These are phyloP conservation scores for Botrytis fragariae DNA, from an alignment of 2,329 filamentous ascomycete species.

Conservation along the genomic window DNA sequence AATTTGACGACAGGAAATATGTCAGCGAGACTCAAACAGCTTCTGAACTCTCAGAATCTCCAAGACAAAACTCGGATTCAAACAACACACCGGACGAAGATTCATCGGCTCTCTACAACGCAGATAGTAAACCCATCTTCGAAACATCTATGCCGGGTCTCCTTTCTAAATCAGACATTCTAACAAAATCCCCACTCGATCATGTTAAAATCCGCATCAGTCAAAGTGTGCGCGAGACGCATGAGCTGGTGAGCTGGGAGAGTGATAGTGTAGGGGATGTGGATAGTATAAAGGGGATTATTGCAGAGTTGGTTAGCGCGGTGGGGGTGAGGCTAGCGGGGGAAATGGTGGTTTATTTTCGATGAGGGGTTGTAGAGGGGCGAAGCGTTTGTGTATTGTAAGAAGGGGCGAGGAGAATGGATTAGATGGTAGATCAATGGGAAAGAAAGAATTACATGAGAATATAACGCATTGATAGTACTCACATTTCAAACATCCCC, in stretches of 20 bases:
- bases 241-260: slow-evolving; percentile 54
- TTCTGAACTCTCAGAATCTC: not conserved
- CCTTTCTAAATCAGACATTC: slow-evolving; percentile 53
- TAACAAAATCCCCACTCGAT: slow-evolving; percentile 53
- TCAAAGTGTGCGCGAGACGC: slow-evolving; percentile 28
- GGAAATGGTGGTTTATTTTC: slow-evolving; percentile 2
- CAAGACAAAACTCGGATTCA: slow-evolving; percentile 2
- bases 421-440: not conserved
- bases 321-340: slow-evolving; percentile 58
- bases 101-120: slow-evolving; percentile 25
- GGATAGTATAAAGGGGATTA: slow-evolving; percentile 55
- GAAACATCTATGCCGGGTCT: slow-evolving; percentile 64
- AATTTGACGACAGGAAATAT: slow-evolving; percentile 36
- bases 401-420: accelerated
- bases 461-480: not conserved
- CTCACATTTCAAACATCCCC: not conserved
- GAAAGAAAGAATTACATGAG: not conserved
- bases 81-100: not conserved
- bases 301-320: slow-evolving; percentile 66
- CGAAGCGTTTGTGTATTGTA: not conserved
- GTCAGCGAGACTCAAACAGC: slow-evolving; percentile 23
- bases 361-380: not conserved
- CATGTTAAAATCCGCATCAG: slow-evolving; percentile 53
- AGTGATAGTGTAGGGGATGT: slow-evolving; percentile 49
- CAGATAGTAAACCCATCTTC: slow-evolving; percentile 50